Percentiles rank a stretch among this genome's conserved stretches.
These are phyloP conservation scores for Encephalitozoon hellem DNA, from an alignment of 371 early-diverging fungal genomes.

Conservation along the genomic window DNA sequence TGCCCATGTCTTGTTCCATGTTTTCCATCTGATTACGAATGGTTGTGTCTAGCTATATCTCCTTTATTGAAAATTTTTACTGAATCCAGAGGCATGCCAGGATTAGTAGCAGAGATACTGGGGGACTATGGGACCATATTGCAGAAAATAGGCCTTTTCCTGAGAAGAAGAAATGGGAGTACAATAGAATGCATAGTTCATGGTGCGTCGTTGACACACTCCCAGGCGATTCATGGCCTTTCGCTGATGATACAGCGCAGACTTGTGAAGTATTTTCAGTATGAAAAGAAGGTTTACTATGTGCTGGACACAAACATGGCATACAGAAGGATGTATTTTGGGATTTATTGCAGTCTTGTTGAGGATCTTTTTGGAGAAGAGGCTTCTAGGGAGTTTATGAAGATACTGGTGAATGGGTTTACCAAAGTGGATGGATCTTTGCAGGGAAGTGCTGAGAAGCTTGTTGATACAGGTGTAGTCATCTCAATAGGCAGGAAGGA, in stretches of 20 bases:
- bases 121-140: constrained; percentile 41
- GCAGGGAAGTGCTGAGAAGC: background rate
- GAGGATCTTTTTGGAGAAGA: background rate
- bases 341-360: constrained; percentile 17
- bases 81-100: background rate
- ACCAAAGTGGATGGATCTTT: background rate
- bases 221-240: constrained; percentile 14
- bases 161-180: constrained; percentile 24
- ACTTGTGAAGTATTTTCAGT: constrained; percentile 38
- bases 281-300: constrained; percentile 22
- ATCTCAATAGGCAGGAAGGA: background rate
- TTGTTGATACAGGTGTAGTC: background rate
- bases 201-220: background rate
- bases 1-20: background rate
- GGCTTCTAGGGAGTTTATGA: constrained; percentile 3
- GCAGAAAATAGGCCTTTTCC: constrained; percentile 20
- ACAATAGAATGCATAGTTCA: background rate
- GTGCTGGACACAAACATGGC: background rate
- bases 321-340: constrained; percentile 22
- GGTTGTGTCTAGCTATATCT: background rate
- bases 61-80: constrained; percentile 2
- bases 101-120: constrained; percentile 14
- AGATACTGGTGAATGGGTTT: constrained; percentile 24
- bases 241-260: constrained; percentile 38
- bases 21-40: background rate